Evolutionary conservation across 495 filamentous ascomycete species (phyloP).

Genomic region (Aspergillus leporis): DNA sequence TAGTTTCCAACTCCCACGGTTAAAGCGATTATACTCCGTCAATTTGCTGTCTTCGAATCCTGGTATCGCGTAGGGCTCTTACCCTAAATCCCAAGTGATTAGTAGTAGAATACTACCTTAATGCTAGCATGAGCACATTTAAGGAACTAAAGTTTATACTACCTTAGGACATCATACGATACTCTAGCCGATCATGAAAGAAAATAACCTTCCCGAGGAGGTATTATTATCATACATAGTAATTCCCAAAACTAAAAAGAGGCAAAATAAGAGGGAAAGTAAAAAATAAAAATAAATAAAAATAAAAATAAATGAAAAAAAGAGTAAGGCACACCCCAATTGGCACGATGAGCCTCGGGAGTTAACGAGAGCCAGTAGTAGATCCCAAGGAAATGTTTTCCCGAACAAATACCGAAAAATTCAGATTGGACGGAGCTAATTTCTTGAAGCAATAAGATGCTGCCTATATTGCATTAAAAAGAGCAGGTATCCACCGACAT

Average conservation of each 20-base stretch:
- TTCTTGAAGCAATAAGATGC: background rate
- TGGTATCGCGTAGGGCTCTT: background rate
- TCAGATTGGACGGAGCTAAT: background rate
- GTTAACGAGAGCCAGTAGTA: slow-evolving; percentile 4
- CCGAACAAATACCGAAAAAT: slow-evolving; percentile 35
- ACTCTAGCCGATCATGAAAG: background rate
- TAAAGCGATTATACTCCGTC: background rate
- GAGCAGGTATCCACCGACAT: background rate
- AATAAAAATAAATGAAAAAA: background rate
- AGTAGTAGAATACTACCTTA: background rate
- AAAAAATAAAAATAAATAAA: slow-evolving; percentile 3
- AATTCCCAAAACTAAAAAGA: background rate
- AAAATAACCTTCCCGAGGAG: background rate
- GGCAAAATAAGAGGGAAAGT: background rate
- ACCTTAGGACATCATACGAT: background rate
- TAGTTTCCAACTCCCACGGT: background rate
- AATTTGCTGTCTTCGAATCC: background rate
- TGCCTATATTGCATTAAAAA: background rate
- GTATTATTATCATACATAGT: too few species aligned
- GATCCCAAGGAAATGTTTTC: slow-evolving; percentile 18
- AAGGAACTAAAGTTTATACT: background rate
- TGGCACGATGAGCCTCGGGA: slow-evolving; percentile 19
- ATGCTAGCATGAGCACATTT: background rate
- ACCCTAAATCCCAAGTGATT: background rate
- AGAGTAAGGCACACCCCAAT: background rate